Percentiles rank a stretch among this genome's conserved stretches.
These are phyloP conservation scores for Arthrobotrys musiformis DNA, from an alignment of 2,329 filamentous ascomycete species.

Conservation along the genomic window DNA sequence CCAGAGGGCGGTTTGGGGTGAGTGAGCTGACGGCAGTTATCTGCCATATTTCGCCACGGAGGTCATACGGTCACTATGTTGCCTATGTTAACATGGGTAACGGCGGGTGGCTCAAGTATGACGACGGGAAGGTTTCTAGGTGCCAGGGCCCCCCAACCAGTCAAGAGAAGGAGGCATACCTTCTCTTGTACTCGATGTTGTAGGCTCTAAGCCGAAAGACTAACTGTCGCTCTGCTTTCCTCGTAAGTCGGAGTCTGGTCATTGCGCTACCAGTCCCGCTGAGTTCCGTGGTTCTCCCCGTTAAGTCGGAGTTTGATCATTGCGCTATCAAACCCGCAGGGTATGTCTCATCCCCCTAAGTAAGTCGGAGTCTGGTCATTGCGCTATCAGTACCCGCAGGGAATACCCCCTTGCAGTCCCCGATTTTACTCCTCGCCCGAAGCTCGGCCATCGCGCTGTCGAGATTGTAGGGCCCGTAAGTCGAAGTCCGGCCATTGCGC, in stretches of 20 bases:
- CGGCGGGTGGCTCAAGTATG: conserved; percentile 34
- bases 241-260: neutral
- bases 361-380: too few species aligned
- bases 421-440: too few species aligned
- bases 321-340: too few species aligned
- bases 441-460: neutral
- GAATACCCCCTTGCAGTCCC: too few species aligned
- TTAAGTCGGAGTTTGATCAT: too few species aligned
- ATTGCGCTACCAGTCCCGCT: too few species aligned
- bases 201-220: neutral
- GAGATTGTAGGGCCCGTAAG: neutral
- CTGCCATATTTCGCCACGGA: conserved; percentile 26
- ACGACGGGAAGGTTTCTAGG: conserved; percentile 20
- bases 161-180: conserved; percentile 23
- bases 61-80: conserved; percentile 20
- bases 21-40: conserved; percentile 34
- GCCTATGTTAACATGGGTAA: conserved; percentile 13
- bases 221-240: neutral
- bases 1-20: neutral
- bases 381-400: too few species aligned
- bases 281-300: too few species aligned
- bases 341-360: too few species aligned
- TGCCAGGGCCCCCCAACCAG: conserved; percentile 8
- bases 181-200: conserved; percentile 26
- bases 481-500: neutral